A percentile compares a stretch with the other conserved stretches of the same genome.
Conservation (phyloP, 176 grass and related monocot species). For the Oryza nivara region DNA sequence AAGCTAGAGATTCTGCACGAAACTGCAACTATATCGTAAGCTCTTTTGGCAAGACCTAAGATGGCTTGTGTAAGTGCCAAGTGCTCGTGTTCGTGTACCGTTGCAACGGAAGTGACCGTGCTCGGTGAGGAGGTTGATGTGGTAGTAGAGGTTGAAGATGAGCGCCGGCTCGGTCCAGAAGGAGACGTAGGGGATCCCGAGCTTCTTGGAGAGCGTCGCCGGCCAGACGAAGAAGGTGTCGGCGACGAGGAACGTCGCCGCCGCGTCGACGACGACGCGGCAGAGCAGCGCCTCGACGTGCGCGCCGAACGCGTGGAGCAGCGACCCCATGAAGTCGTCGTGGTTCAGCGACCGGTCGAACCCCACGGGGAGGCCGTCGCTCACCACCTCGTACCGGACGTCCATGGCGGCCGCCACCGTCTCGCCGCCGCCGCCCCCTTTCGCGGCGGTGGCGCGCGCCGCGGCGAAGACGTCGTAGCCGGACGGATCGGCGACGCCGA, state of each 20-base stretch:
- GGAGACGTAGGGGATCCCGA: conserved; percentile 57
- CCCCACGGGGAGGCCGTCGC: conserved; percentile 60
- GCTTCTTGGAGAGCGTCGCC: conserved; percentile 50
- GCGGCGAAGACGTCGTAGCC: conserved; percentile 37
- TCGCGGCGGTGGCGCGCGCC: neutral
- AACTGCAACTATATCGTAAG: no score
- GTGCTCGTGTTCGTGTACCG: conserved; percentile 24
- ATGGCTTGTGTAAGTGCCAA: neutral
- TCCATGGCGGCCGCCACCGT: conserved; percentile 22
- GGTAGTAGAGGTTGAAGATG: conserved; percentile 66
- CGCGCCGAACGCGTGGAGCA: conserved; percentile 56
- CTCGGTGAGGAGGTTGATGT: conserved; percentile 55
- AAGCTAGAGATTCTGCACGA: no score
- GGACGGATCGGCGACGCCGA: neutral
- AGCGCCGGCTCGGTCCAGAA: conserved; percentile 80
- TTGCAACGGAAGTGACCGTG: conserved; percentile 61
- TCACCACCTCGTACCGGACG: conserved; percentile 66
- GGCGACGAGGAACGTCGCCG: conserved; percentile 54
- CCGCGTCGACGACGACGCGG: conserved; percentile 46
- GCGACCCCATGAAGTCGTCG: conserved; percentile 61
- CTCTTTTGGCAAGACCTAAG: no score
- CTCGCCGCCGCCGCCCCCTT: neutral
- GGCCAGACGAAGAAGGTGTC: conserved; percentile 82
- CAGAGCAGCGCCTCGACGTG: conserved; percentile 76
- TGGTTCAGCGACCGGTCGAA: conserved; percentile 64